Conservation (phyloP, 441 rosid genomes). For the Manihot esculenta region DNA sequence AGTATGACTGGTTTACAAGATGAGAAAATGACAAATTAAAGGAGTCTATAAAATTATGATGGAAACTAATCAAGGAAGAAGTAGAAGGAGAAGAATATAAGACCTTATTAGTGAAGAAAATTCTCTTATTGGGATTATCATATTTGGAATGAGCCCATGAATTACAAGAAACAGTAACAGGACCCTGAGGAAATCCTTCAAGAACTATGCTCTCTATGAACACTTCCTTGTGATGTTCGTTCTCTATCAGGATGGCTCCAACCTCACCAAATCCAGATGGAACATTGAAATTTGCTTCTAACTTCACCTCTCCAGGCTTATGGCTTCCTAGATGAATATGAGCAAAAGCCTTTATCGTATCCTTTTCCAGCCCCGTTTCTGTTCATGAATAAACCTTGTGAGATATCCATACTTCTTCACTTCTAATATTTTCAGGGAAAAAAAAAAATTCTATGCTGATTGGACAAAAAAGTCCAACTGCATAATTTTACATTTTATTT, state of each 20-base stretch:
- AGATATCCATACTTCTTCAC: too few relatives aligned
- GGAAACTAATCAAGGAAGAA: neutral
- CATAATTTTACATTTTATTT: too few relatives aligned
- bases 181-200: slow-evolving; percentile 38
- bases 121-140: slow-evolving; percentile 38
- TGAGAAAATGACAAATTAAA: neutral
- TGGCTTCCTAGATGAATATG: slow-evolving; percentile 31
- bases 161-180: slow-evolving; percentile 38
- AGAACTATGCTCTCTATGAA: slow-evolving; percentile 42
- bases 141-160: slow-evolving; percentile 59
- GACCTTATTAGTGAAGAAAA: slow-evolving; percentile 62
- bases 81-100: neutral
- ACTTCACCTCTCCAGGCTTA: slow-evolving; percentile 28
- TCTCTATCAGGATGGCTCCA: slow-evolving; percentile 54
- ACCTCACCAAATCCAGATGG: slow-evolving; percentile 51
- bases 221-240: slow-evolving; percentile 53
- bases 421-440: too few relatives aligned
- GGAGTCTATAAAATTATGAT: too few relatives aligned
- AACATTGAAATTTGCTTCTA: slow-evolving; percentile 43
- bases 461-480: too few relatives aligned
- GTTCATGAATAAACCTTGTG: neutral
- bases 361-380: slow-evolving; percentile 46
- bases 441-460: too few relatives aligned
- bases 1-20: slow-evolving; percentile 36
- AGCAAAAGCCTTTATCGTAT: slow-evolving; percentile 44